phyloP scores from a whole-genome alignment of 2,329 filamentous ascomycete species.

The Huntiella moniliformis region DNA sequence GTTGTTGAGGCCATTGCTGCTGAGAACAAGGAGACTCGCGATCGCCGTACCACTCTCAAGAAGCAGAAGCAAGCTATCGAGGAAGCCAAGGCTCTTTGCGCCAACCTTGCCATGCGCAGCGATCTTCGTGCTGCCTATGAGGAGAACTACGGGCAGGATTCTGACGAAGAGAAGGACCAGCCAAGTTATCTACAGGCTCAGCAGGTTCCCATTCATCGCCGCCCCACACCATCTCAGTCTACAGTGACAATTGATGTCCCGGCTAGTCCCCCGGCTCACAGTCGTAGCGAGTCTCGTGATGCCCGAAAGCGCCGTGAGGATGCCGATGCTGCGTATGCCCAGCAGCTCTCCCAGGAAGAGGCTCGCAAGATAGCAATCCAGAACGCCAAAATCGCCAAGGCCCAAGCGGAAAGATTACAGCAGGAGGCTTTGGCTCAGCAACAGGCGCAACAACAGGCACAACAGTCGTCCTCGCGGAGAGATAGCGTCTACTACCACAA shows the following conservation, averaged over 20 bases:
- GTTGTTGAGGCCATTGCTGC: slow-evolving; percentile 31
- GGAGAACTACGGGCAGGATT: slow-evolving; percentile 9
- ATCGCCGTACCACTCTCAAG: slow-evolving; percentile 28
- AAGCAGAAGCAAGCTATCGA: slow-evolving; percentile 31
- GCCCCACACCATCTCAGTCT: slow-evolving; percentile 1
- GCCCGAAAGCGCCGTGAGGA: slow-evolving; percentile 1
- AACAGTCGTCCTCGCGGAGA: slow-evolving; percentile 5
- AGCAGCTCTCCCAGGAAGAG: neutral
- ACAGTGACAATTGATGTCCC: neutral
- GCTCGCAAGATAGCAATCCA: slow-evolving; percentile 3
- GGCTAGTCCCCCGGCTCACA: neutral
- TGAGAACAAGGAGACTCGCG: slow-evolving; percentile 33
- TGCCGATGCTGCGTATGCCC: neutral
- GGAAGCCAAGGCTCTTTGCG: slow-evolving; percentile 30
- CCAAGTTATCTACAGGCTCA: neutral
- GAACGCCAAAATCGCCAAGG: slow-evolving; percentile 5
- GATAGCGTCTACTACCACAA: slow-evolving; percentile 6
- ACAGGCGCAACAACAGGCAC: slow-evolving; percentile 1
- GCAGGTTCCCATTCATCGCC: slow-evolving; percentile 3
- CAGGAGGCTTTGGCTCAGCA: slow-evolving; percentile 1
- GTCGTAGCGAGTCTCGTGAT: neutral
- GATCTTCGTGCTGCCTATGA: slow-evolving; percentile 24
- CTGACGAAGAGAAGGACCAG: slow-evolving; percentile 6
- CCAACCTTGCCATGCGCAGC: slow-evolving; percentile 32
- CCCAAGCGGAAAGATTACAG: neutral